phyloP scores from a whole-genome alignment of 208 protist species.

The Trypanosoma brucei region DNA sequence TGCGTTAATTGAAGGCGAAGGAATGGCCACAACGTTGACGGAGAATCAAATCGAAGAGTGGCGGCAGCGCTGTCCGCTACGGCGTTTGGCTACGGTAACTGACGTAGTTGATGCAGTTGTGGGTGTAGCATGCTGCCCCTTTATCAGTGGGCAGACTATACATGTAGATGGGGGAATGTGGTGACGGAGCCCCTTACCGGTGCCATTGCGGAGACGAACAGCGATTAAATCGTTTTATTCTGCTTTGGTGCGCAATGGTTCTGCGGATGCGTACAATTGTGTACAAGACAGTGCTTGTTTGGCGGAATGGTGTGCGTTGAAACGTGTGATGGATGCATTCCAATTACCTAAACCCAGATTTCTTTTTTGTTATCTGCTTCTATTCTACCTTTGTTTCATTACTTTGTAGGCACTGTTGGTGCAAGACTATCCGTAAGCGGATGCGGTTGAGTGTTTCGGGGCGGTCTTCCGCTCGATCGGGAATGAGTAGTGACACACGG shows the following conservation, averaged over 20 bases:
- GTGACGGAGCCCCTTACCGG: conserved; percentile 15
- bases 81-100: conserved; percentile 59
- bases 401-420: too few species aligned
- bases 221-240: too few species aligned
- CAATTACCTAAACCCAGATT: too few species aligned
- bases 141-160: conserved; percentile 83
- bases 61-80: conserved; percentile 49
- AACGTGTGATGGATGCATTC: too few species aligned
- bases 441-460: neutral
- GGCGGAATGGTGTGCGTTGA: too few species aligned
- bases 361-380: too few species aligned
- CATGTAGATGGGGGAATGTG: conserved; percentile 70
- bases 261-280: too few species aligned
- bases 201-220: too few species aligned
- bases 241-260: too few species aligned
- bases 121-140: conserved; percentile 41
- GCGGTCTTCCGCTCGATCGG: neutral
- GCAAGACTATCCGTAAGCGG: neutral
- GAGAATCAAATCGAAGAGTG: conserved; percentile 50
- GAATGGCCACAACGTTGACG: conserved; percentile 64
- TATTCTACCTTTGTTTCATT: too few species aligned
- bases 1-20: conserved; percentile 80
- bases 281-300: too few species aligned
- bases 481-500: neutral
- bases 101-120: conserved; percentile 79